Evolutionary conservation across 116 monocot species (phyloP), one percentile per base, ranked within the genome.

Genomic region (Trichopus zeylanicus): DNA sequence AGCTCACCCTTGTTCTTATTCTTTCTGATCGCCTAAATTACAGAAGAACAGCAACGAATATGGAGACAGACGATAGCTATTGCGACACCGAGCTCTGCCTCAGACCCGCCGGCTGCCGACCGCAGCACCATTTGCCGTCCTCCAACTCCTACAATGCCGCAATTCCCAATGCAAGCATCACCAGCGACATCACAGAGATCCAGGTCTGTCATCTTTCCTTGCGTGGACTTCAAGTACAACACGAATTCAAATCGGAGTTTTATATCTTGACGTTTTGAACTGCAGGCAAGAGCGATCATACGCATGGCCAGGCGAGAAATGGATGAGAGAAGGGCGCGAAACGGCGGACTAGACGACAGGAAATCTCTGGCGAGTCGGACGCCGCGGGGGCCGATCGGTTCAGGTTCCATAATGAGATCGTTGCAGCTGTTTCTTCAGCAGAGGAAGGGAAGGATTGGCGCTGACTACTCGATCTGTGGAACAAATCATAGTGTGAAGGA

Each of bases 211-310:
- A 21, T n/a, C n/a, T n/a, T n/a, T 24, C 1, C 32, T 7, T 29
- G 46, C 7, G n/a, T 23, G 18, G 1, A 28, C 46, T 13, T 3
- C 2, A 8, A 19, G 0, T 22, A 23, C 10, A 3, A 4, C 8
- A 31, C n/a, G 19, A 3, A n/a, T 46, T 15, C n/a, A n/a, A n/a
- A n/a, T n/a, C n/a, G n/a, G n/a, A n/a, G 39, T 30, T 46, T 18
- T 21, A n/a, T 16, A 16, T 42, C 13, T 42, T 13, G 13, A 4
- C n/a, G n/a, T 42, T 42, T 42, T 3, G 11, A 42, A 42, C 3
- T 2, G 29, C 39, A 75, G 75, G 75, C 75, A 3, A 68, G 68
- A 51, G 68, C 68, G 3, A 75, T 75, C 57, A 63, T 75, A 52
- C 59, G 64, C 68, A 68, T 51, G 75, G 75, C 75, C n/a, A 67